Percentiles rank a stretch among this genome's conserved stretches.
Evolutionary conservation across 202 grass and related monocot genomes (phyloP).

Genomic region (Digitaria exilis): DNA sequence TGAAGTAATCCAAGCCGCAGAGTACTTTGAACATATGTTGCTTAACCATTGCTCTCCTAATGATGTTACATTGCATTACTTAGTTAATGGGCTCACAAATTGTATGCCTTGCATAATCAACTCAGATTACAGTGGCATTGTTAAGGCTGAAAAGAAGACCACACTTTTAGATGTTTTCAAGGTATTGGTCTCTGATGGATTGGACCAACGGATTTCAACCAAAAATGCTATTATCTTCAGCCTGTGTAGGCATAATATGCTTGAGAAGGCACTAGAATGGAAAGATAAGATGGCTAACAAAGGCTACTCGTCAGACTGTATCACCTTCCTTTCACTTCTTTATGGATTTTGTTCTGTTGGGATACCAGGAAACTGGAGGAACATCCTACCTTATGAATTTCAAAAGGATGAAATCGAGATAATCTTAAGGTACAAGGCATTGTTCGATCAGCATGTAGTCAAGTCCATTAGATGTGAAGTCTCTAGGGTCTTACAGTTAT

Average conservation of each 20-base stretch:
- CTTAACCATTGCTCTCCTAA: constrained; percentile 67
- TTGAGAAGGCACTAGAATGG: constrained; percentile 63
- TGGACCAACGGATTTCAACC: constrained; percentile 55
- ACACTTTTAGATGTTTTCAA: constrained; percentile 58
- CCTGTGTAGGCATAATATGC: constrained; percentile 80
- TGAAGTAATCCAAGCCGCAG: constrained; percentile 45
- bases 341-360: constrained; percentile 82
- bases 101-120: constrained; percentile 34
- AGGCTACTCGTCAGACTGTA: constrained; percentile 44
- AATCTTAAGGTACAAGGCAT: constrained; percentile 41
- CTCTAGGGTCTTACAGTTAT: constrained; percentile 47
- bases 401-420: constrained; percentile 53
- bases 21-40: constrained; percentile 74
- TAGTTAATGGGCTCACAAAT: constrained; percentile 68
- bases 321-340: constrained; percentile 77
- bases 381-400: constrained; percentile 53
- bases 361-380: constrained; percentile 57
- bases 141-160: constrained; percentile 38
- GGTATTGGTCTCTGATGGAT: constrained; percentile 57
- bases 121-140: constrained; percentile 18
- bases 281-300: constrained; percentile 66
- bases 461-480: constrained; percentile 50
- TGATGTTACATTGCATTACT: constrained; percentile 64
- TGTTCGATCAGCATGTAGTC: constrained; percentile 55
- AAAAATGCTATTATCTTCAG: constrained; percentile 75